Base-by-base conservation (phyloP, 148 eudicot species). In the Amaranthus palmeri region DNA sequence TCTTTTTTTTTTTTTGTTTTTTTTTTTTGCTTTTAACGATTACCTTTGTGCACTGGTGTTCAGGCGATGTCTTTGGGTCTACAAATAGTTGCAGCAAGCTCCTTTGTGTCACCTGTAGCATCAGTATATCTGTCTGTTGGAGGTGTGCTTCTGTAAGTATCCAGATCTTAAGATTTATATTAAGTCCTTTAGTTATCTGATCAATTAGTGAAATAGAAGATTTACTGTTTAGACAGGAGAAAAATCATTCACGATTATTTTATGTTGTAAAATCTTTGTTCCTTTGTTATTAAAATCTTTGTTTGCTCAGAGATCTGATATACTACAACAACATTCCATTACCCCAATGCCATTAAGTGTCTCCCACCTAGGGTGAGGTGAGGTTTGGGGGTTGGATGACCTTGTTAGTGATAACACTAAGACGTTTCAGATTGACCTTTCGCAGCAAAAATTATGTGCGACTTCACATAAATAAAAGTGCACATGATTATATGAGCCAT, bases 101-200 rank as follows among this genome's bases (percentile, higher is more conserved):
- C 88, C 48, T 72, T 76, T 52, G 83, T 87, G 54, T 77, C 88
- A 8, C 82, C 67, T 43, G 74, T 72, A 72, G 73, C 64, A 70
- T 82, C 84, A 40, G 68, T 86, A 51, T 92, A 85, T 80, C 88
- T 92, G 53, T 89, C 97, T 71, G 88, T 92, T 74, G 97, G 97
- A 63, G 90, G 95, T 66, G 82, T 84, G 72, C 81, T 92, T 74
- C 72, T 87, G 97, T 92, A 78, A 86, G 97, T 87, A 74, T 68
- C n/a, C 61, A 7, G n/a, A 42, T 15, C 10, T 62, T 11, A 12
- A 15, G n/a, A 25, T 47, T 73, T 12, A 3, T 46, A 40, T 60
- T 18, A 1, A 15, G 36, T 25, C 49, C 12, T 61, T 15, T 60
- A 44, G 3, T 17, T 61, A 14, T 54, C n/a, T 70, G 58, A 46